These are phyloP conservation scores for Globisporangium canariense DNA, from an alignment of 352 stramenopile genomes.

Conservation along the genomic window DNA sequence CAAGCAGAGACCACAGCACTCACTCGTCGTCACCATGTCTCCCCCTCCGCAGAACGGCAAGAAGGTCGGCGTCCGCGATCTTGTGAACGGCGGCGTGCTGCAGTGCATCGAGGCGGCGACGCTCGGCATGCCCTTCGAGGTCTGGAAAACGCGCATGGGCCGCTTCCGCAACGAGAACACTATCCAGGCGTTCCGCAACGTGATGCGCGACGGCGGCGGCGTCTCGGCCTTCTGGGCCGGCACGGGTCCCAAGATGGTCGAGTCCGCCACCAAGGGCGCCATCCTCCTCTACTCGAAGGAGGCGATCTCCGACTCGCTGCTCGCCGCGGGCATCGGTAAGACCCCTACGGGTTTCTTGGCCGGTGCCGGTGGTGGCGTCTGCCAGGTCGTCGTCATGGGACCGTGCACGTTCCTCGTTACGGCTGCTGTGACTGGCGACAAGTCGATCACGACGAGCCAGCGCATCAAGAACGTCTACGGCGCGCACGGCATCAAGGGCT, in stretches of 20 bases:
- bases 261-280: conserved; percentile 86
- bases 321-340: conserved; percentile 61
- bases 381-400: conserved; percentile 88
- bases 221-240: conserved; percentile 85
- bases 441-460: conserved; percentile 83
- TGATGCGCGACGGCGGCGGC: conserved; percentile 83
- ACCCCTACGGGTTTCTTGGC: conserved; percentile 75
- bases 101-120: conserved; percentile 88
- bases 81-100: conserved; percentile 78
- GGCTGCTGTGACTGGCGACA: conserved; percentile 86
- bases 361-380: conserved; percentile 81
- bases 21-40: conserved; percentile 35
- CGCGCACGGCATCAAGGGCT: conserved; percentile 85
- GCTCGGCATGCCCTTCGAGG: conserved; percentile 90
- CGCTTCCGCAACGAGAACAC: conserved; percentile 83
- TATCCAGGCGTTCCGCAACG: conserved; percentile 80
- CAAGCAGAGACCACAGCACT: neutral
- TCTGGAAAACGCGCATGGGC: conserved; percentile 93
- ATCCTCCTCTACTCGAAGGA: conserved; percentile 91
- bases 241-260: conserved; percentile 90
- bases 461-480: conserved; percentile 83
- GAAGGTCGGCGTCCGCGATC: conserved; percentile 76
- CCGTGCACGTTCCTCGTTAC: conserved; percentile 91
- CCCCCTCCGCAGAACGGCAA: conserved; percentile 63
- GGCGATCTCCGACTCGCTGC: conserved; percentile 78